A percentile compares a stretch with the other conserved stretches of the same genome.
These are phyloP conservation scores for Emergomyces orientalis DNA, from an alignment of 2,329 filamentous ascomycete genomes.

Conservation along the genomic window DNA sequence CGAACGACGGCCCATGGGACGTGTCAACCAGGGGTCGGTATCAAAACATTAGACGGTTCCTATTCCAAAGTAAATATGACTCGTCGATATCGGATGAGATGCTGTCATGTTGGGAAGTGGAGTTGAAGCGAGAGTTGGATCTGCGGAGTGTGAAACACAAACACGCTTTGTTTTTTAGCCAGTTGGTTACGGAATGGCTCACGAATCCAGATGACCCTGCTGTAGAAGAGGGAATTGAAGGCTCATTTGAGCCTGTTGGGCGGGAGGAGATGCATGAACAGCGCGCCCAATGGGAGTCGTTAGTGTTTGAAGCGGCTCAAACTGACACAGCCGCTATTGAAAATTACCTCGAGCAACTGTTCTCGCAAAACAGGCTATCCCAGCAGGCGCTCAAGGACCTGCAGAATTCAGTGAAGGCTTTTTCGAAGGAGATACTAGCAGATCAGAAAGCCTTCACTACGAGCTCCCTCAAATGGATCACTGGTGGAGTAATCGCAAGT, in stretches of 20 bases:
- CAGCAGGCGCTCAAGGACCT: conserved; percentile 38
- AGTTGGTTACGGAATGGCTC: conserved; percentile 48
- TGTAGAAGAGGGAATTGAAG: conserved; percentile 22
- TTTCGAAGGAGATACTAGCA: conserved; percentile 26
- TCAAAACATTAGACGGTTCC: conserved; percentile 42
- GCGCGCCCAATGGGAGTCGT: conserved; percentile 46
- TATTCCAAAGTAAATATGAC: conserved; percentile 47
- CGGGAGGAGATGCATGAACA: conserved; percentile 47
- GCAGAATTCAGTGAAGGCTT: conserved; percentile 30
- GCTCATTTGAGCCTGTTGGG: conserved; percentile 42
- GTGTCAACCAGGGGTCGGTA: conserved; percentile 22
- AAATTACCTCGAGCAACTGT: conserved; percentile 45
- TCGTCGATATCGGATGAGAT: conserved; percentile 42
- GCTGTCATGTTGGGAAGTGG: conserved; percentile 40
- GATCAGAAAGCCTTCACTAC: conserved; percentile 34
- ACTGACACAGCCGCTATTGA: conserved; percentile 41
- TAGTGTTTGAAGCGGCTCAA: conserved; percentile 44
- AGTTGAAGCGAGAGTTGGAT: conserved; percentile 40
- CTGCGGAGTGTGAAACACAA: conserved; percentile 47
- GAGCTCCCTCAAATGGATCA: conserved; percentile 36
- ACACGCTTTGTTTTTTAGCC: conserved; percentile 48
- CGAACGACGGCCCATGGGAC: conserved; percentile 20
- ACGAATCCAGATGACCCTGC: conserved; percentile 24
- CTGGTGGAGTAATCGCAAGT: conserved; percentile 41
- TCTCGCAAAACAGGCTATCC: conserved; percentile 35